Conservation (phyloP, 2,329 filamentous ascomycete genomes). For the Penicillium sp. region DNA sequence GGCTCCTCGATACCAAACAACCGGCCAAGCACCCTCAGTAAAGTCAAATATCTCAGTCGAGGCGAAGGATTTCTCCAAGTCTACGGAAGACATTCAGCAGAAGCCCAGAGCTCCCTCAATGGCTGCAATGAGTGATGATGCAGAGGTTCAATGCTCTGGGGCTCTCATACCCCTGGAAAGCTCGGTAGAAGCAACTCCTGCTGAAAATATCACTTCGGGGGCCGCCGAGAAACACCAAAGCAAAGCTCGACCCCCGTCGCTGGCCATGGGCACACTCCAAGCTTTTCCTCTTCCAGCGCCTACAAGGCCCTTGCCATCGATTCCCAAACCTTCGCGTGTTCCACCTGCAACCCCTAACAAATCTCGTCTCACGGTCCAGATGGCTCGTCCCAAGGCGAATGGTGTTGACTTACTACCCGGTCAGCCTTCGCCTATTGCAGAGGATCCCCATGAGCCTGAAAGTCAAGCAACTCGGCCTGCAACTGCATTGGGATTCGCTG, state of each 20-base stretch:
- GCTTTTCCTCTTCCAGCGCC: constrained; percentile 42
- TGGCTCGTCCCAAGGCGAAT: constrained; percentile 3
- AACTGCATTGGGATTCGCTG: constrained; percentile 13
- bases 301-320: constrained; percentile 37
- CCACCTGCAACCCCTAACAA: constrained; percentile 15
- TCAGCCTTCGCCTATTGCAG: constrained; percentile 20
- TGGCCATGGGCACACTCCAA: constrained; percentile 33
- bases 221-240: constrained; percentile 4
- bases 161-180: background rate
- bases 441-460: constrained; percentile 14
- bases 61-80: background rate
- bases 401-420: constrained; percentile 7
- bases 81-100: background rate
- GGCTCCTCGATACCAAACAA: constrained; percentile 22
- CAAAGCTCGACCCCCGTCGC: constrained; percentile 25
- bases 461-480: constrained; percentile 9
- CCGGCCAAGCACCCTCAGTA: constrained; percentile 3
- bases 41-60: background rate
- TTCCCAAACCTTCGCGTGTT: constrained; percentile 28
- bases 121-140: background rate
- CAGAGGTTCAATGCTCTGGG: constrained; percentile 7
- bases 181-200: background rate
- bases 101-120: background rate
- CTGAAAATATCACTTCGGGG: constrained; percentile 2
- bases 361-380: constrained; percentile 8